Conservation (phyloP, 2,329 filamentous ascomycete species). For the Sporothrix inflata region DNA sequence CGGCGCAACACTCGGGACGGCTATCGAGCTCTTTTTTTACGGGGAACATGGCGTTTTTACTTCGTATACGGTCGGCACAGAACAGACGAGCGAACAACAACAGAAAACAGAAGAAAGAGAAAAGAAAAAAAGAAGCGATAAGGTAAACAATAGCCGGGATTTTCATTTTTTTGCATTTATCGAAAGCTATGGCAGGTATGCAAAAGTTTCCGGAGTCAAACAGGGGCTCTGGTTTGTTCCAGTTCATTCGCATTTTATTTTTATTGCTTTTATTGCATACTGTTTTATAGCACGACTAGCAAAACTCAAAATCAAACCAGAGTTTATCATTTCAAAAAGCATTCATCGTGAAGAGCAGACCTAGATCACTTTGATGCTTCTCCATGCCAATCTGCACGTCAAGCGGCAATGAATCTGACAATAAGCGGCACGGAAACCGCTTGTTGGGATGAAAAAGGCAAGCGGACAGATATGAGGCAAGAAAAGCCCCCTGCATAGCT, state of each 20-base stretch:
- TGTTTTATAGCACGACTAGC: background rate
- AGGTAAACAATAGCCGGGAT: background rate
- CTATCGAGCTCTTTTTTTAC: background rate
- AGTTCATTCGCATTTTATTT: slow-evolving; percentile 11
- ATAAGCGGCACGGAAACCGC: background rate
- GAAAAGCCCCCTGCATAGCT: slow-evolving; percentile 16
- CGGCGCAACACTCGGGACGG: slow-evolving; percentile 11
- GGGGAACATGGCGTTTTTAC: background rate
- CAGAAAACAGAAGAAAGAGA: background rate
- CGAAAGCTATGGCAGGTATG: background rate
- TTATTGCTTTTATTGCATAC: slow-evolving; percentile 3
- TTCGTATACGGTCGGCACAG: background rate
- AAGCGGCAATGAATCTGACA: background rate
- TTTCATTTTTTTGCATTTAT: slow-evolving; percentile 1
- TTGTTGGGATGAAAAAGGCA: background rate
- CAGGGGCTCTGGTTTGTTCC: slow-evolving; percentile 5
- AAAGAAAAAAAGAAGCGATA: background rate
- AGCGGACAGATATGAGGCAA: slow-evolving; percentile 12
- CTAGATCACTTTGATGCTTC: background rate
- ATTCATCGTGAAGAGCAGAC: background rate
- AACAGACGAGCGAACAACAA: background rate
- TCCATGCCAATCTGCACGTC: background rate
- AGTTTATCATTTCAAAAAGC: background rate
- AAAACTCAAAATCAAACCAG: background rate
- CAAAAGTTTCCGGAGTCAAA: slow-evolving; percentile 14